These are phyloP conservation scores for Cryptosporidium canis DNA, from an alignment of 169 alveolate genomes.

Conservation along the genomic window DNA sequence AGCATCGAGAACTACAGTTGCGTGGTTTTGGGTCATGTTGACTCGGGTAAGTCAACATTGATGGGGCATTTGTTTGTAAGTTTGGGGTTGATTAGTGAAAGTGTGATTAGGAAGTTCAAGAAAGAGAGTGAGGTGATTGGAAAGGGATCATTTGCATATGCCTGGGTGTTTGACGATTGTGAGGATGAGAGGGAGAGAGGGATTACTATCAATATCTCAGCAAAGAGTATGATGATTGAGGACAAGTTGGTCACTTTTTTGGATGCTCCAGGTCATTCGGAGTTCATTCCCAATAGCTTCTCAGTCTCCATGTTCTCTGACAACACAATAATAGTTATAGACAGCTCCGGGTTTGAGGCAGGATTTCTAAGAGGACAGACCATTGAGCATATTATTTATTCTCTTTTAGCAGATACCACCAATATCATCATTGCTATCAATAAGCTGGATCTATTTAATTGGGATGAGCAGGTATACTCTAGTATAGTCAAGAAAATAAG, in stretches of 20 bases:
- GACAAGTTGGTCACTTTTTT: constrained; percentile 84
- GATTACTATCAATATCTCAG: constrained; percentile 88
- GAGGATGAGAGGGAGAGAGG: constrained; percentile 87
- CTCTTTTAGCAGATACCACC: constrained; percentile 88
- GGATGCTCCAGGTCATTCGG: constrained; percentile 97
- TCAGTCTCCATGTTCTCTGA: constrained; percentile 81
- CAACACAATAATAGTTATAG: constrained; percentile 63
- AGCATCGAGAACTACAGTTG: constrained; percentile 72
- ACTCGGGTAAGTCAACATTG: constrained; percentile 95
- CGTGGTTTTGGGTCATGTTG: constrained; percentile 95
- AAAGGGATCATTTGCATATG: constrained; percentile 79
- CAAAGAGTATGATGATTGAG: constrained; percentile 78
- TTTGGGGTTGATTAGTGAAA: constrained; percentile 85
- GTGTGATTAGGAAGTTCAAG: constrained; percentile 83
- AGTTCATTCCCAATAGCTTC: constrained; percentile 92
- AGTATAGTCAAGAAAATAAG: neutral
- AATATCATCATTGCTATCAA: constrained; percentile 89
- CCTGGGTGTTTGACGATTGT: constrained; percentile 87
- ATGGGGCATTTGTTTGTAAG: constrained; percentile 87
- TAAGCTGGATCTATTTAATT: constrained; percentile 89
- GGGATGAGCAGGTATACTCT: constrained; percentile 78
- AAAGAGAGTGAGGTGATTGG: constrained; percentile 80
- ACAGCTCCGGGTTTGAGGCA: constrained; percentile 88
- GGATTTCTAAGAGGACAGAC: constrained; percentile 91
- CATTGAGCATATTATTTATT: constrained; percentile 90